Conservation (phyloP, 1,139 yeast genomes). For the Schwanniomyces etchellsii region DNA sequence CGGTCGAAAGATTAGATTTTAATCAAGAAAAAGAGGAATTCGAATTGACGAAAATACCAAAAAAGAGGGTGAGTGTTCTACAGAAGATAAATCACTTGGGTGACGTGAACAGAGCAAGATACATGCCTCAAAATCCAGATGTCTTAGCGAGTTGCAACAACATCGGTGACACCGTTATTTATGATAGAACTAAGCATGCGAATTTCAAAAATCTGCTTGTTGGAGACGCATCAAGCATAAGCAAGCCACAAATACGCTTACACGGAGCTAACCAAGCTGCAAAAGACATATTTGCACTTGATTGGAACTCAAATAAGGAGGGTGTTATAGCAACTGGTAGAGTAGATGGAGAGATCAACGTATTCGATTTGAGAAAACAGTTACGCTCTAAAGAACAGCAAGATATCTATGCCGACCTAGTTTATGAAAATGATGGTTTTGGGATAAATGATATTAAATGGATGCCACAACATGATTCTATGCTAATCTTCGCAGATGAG, state of each 20-base stretch:
- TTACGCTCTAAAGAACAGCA: constrained; percentile 9
- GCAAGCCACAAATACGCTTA: constrained; percentile 27
- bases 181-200: constrained; percentile 51
- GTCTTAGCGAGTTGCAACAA: constrained; percentile 38
- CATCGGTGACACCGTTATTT: constrained; percentile 36
- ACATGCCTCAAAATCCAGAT: constrained; percentile 43
- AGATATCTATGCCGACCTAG: constrained; percentile 7
- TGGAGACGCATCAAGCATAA: constrained; percentile 23
- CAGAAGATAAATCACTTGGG: constrained; percentile 41
- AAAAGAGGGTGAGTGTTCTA: constrained; percentile 23
- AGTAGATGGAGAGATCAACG: constrained; percentile 28
- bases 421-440: constrained; percentile 10
- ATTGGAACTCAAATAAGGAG: constrained; percentile 39
- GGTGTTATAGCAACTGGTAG: constrained; percentile 31
- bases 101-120: constrained; percentile 37
- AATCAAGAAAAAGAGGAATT: constrained; percentile 39
- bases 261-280: constrained; percentile 5
- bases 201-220: constrained; percentile 27
- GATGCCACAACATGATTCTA: constrained; percentile 52
- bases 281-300: constrained; percentile 37
- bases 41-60: constrained; percentile 25
- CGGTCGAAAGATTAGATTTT: constrained; percentile 29
- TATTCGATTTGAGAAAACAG: constrained; percentile 29
- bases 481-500: constrained; percentile 58
- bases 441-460: constrained; percentile 64